Evolutionary conservation across 345 rosid species (phyloP).

Genomic region (Aethionema arabicum): DNA sequence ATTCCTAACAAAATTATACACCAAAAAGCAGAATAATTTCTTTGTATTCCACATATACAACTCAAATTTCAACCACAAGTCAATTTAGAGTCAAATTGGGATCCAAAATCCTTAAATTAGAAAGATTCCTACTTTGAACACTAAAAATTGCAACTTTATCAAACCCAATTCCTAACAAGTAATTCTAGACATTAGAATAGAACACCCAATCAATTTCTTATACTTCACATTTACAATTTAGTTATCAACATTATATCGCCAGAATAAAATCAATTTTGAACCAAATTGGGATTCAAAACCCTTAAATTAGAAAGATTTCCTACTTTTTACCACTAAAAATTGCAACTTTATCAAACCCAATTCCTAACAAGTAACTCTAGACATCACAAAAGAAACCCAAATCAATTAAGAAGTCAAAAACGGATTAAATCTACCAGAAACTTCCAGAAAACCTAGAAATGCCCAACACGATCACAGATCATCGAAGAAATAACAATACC

Average conservation of each 20-base stretch:
- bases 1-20: too few species aligned
- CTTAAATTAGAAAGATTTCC: constrained; percentile 5
- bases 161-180: neutral
- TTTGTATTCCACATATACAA: too few species aligned
- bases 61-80: too few species aligned
- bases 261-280: neutral
- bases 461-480: constrained; percentile 7
- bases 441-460: constrained; percentile 8
- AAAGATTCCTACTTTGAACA: neutral
- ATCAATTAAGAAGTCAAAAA: neutral
- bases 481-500: constrained; percentile 36
- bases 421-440: neutral
- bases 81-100: neutral
- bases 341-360: constrained; percentile 10
- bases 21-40: too few species aligned
- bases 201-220: neutral
- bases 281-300: neutral
- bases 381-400: neutral
- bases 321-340: constrained; percentile 2
- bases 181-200: neutral
- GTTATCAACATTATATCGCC: neutral
- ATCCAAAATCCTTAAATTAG: neutral
- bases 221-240: neutral
- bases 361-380: neutral
- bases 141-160: constrained; percentile 20